These are phyloP conservation scores for Circinella umbellata DNA, from an alignment of 371 early-diverging fungal genomes.

Conservation along the genomic window DNA sequence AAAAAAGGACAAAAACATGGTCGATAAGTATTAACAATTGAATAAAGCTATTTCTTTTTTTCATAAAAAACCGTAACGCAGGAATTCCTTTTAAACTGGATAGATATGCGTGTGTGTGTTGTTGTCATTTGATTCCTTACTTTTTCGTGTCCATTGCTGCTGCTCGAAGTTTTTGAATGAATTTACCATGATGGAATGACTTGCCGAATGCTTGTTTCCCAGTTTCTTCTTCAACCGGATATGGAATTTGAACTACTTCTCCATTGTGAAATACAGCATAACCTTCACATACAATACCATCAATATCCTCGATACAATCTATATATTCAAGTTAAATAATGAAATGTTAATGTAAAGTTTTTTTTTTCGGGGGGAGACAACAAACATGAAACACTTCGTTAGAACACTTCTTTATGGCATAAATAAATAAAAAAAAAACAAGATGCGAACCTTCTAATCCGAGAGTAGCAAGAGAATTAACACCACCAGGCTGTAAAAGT, in stretches of 20 bases:
- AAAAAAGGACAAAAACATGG: too few species aligned
- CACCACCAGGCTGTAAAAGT: conserved; percentile 93
- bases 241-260: conserved; percentile 65
- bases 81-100: background rate
- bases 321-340: too few species aligned
- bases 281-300: conserved; percentile 86
- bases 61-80: too few species aligned
- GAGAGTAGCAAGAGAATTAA: conserved; percentile 75
- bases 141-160: conserved; percentile 66
- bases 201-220: conserved; percentile 63
- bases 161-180: conserved; percentile 84
- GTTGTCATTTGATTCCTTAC: conserved; percentile 29
- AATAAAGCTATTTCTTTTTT: too few species aligned
- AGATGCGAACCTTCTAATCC: conserved; percentile 64
- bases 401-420: background rate
- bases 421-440: background rate
- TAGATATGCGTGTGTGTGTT: background rate
- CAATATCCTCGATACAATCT: conserved; percentile 86
- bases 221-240: conserved; percentile 54
- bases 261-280: conserved; percentile 77
- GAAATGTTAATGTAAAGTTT: background rate
- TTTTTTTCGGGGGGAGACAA: background rate
- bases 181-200: conserved; percentile 94
- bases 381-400: background rate
- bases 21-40: too few species aligned